Conservation (phyloP, 805 yeast genomes). For the Metschnikowia amazonensis region DNA sequence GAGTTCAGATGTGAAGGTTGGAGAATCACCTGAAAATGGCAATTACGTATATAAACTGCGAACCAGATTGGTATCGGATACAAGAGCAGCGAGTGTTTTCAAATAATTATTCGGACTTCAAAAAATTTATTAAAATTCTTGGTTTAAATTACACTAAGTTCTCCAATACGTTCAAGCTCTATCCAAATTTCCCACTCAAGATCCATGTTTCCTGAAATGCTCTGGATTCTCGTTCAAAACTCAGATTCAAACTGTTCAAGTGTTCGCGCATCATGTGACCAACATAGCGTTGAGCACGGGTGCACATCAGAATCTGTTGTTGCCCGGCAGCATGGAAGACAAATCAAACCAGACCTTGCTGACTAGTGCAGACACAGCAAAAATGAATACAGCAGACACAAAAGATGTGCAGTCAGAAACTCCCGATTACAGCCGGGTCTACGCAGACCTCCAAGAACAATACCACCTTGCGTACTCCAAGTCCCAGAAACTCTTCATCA, state of each 20-base stretch:
- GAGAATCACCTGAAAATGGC: too few relatives aligned
- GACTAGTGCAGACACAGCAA: not conserved
- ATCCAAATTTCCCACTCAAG: too few relatives aligned
- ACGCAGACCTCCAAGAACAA: conserved; percentile 26
- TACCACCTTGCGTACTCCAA: conserved; percentile 22
- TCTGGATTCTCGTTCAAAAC: too few relatives aligned
- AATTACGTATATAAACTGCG: too few relatives aligned
- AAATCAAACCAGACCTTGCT: not conserved
- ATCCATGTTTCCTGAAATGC: too few relatives aligned
- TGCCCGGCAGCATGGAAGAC: not conserved
- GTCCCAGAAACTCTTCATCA: conserved; percentile 26
- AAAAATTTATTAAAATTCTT: too few relatives aligned
- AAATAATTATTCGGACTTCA: too few relatives aligned
- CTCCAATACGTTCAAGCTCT: too few relatives aligned
- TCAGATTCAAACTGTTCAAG: not conserved
- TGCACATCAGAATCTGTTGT: not conserved
- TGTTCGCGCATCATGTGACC: not conserved
- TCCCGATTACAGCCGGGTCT: conserved; percentile 25
- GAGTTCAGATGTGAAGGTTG: too few relatives aligned
- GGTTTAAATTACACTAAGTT: too few relatives aligned
- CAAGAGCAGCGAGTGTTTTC: too few relatives aligned
- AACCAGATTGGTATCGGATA: too few relatives aligned
- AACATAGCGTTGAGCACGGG: not conserved
- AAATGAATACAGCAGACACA: not conserved
- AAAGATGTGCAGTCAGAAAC: not conserved